Conservation (phyloP, 495 filamentous ascomycete genomes). For the Elasticomyces elasticus region DNA sequence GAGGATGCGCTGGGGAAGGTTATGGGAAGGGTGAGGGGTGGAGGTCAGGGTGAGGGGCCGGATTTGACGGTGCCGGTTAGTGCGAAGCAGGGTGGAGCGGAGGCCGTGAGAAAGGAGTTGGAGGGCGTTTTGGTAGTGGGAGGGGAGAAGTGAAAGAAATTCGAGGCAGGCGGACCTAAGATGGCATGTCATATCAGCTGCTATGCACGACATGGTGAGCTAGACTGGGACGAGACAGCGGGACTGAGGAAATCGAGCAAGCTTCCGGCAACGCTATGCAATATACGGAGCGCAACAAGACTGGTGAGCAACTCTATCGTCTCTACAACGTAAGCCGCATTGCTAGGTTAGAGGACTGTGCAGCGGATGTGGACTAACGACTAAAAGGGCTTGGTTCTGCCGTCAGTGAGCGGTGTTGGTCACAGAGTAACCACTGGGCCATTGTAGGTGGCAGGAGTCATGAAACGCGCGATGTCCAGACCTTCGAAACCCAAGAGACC, state of each 20-base stretch:
- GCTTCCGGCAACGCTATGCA: too few species aligned
- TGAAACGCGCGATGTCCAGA: too few species aligned
- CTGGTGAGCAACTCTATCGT: not conserved
- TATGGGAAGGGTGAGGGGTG: conserved; percentile 2
- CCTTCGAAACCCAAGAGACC: too few species aligned
- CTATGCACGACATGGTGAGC: not conserved
- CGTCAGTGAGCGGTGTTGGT: too few species aligned
- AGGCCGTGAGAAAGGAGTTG: conserved; percentile 20
- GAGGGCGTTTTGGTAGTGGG: conserved; percentile 8
- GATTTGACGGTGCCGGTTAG: conserved; percentile 8
- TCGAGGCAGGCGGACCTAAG: not conserved
- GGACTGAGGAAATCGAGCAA: not conserved
- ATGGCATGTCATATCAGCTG: not conserved
- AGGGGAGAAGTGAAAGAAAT: not conserved
- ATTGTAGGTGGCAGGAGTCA: too few species aligned
- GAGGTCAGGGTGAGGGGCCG: conserved; percentile 1
- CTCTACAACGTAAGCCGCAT: not conserved
- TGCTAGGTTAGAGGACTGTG: too few species aligned
- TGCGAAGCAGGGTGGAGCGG: conserved; percentile 15
- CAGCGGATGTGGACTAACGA: too few species aligned
- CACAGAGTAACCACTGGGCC: too few species aligned
- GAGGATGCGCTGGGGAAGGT: conserved; percentile 14
- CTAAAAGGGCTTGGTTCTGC: too few species aligned
- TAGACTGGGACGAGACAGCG: not conserved
- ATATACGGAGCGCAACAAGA: too few species aligned